Evolutionary conservation across 2,329 filamentous ascomycete species (phyloP).

Genomic region (Aspergillus persii): DNA sequence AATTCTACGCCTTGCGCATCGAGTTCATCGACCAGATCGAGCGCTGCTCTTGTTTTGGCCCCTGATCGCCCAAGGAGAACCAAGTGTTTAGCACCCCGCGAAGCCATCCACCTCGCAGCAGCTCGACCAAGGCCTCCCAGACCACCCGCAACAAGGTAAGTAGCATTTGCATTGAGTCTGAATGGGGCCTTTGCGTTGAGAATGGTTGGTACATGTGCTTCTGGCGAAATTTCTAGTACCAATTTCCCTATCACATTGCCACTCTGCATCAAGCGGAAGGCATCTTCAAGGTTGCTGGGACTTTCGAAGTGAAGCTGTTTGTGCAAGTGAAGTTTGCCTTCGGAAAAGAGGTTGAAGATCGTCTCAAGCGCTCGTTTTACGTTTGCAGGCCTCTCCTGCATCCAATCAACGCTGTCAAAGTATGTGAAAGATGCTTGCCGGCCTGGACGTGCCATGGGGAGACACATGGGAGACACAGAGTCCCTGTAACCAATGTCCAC

Average conservation of each 20-base stretch:
- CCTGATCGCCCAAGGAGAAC: conserved; percentile 10
- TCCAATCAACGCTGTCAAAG: neutral
- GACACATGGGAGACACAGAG: neutral
- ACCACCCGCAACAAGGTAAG: conserved; percentile 12
- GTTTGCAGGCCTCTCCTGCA: neutral
- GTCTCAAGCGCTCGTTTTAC: neutral
- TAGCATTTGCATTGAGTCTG: neutral
- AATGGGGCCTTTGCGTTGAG: neutral
- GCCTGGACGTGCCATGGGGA: neutral
- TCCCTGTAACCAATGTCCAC: conserved; percentile 15
- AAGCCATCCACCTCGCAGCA: conserved; percentile 4
- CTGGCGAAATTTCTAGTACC: conserved; percentile 18
- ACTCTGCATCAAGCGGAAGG: conserved; percentile 30
- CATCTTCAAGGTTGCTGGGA: conserved; percentile 17
- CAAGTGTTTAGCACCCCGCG: conserved; percentile 7
- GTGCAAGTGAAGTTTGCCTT: conserved; percentile 26
- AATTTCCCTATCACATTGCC: conserved; percentile 43
- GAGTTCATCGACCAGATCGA: neutral
- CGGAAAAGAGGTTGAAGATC: neutral
- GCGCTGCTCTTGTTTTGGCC: neutral
- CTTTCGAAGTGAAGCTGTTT: conserved; percentile 19
- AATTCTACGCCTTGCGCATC: neutral
- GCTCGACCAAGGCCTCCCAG: conserved; percentile 10
- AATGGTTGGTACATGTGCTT: neutral
- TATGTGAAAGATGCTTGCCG: neutral